Evolutionary conservation across 78 protist genomes (phyloP).

Genomic region (Anaeramoeba flamelloides): DNA sequence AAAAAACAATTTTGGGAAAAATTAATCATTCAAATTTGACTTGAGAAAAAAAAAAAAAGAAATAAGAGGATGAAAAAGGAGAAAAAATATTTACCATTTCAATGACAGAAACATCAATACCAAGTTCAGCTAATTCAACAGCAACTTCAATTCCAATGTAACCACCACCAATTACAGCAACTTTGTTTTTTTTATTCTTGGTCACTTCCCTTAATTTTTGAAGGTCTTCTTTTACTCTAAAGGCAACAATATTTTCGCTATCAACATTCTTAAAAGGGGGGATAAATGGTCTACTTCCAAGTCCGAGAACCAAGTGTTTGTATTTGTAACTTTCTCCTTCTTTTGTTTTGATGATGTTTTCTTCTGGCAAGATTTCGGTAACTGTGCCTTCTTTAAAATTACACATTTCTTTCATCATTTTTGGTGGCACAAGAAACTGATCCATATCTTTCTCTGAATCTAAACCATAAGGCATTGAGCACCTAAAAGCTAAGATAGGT

Average conservation of each 20-base stretch:
- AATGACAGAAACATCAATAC: neutral
- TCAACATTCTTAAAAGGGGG: neutral
- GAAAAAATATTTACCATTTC: neutral
- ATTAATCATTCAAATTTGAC: too few species aligned
- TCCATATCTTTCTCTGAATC: neutral
- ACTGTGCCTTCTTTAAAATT: neutral
- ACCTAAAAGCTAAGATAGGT: neutral
- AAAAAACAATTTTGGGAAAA: too few species aligned
- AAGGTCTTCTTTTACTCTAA: neutral
- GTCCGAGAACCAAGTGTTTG: neutral
- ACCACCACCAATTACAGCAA: neutral
- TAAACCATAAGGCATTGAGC: neutral
- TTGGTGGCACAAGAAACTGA: neutral
- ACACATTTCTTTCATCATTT: neutral
- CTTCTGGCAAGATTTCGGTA: neutral
- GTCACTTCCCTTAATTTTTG: neutral
- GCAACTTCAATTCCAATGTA: neutral
- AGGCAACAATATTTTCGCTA: neutral
- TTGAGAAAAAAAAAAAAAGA: too few species aligned
- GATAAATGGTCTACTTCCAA: neutral
- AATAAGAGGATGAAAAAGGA: too few species aligned
- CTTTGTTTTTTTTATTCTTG: neutral
- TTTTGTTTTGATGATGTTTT: neutral
- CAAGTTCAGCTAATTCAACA: neutral
- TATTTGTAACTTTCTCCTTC: neutral